A percentile compares a stretch with the other conserved stretches of the same genome.
phyloP scores from a whole-genome alignment of 2,329 filamentous ascomycete species.

The Aureobasidium sp. region DNA sequence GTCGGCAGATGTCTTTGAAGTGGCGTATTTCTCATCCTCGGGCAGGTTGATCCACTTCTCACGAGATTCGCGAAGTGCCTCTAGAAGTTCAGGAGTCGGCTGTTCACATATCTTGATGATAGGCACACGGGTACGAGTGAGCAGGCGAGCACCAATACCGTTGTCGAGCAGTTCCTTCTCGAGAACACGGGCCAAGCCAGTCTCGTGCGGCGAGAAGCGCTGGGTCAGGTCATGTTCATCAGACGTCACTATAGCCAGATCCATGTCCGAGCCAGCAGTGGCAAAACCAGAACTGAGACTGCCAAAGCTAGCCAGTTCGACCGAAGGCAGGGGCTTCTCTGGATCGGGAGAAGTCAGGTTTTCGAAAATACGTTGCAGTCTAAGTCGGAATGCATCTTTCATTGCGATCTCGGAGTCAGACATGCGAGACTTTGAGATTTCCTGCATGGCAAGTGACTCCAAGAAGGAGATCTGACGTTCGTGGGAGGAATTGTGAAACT shows the following conservation, averaged over 20 bases:
- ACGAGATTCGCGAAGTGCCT: constrained; percentile 57
- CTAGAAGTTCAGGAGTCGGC: constrained; percentile 55
- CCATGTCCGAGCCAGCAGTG: constrained; percentile 83
- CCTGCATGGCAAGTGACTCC: constrained; percentile 36
- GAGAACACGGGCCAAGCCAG: constrained; percentile 61
- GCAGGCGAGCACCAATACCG: constrained; percentile 67
- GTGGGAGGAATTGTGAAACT: constrained; percentile 19
- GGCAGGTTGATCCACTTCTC: constrained; percentile 61
- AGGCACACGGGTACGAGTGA: constrained; percentile 73
- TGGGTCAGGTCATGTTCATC: constrained; percentile 21
- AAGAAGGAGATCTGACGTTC: constrained; percentile 37
- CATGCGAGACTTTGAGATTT: constrained; percentile 58
- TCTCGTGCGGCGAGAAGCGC: constrained; percentile 38
- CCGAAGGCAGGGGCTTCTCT: constrained; percentile 45
- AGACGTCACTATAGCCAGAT: constrained; percentile 67
- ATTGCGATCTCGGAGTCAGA: constrained; percentile 54
- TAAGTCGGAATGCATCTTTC: constrained; percentile 63
- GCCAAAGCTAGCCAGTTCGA: constrained; percentile 70
- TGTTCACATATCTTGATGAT: constrained; percentile 81
- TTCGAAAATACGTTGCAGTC: constrained; percentile 59
- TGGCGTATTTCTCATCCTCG: constrained; percentile 38
- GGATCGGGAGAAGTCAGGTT: constrained; percentile 47
- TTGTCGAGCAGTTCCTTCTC: constrained; percentile 67
- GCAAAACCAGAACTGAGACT: constrained; percentile 81
- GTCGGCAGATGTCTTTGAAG: constrained; percentile 13